phyloP scores from a whole-genome alignment of 139 green algal genomes.

The Coelastrella sp. region DNA sequence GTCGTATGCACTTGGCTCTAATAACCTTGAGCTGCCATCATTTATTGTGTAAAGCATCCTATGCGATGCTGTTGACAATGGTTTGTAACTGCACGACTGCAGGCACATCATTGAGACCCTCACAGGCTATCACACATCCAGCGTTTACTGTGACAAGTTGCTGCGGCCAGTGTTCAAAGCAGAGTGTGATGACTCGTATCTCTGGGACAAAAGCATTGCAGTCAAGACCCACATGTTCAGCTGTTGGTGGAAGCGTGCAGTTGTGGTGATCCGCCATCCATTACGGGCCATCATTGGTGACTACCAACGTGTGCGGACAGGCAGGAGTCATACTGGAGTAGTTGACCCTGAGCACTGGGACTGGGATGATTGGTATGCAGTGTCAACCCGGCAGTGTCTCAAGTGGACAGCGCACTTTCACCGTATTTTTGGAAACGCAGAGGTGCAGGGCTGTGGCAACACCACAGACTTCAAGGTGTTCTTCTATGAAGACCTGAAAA shows the following conservation, averaged over 20 bases:
- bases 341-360: constrained; percentile 5
- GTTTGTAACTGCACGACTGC: neutral
- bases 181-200: constrained; percentile 29
- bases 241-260: constrained; percentile 29
- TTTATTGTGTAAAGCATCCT: no score
- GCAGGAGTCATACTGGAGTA: constrained; percentile 22
- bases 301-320: constrained; percentile 16
- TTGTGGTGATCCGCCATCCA: constrained; percentile 21
- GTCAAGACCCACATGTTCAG: constrained; percentile 36
- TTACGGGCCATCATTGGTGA: constrained; percentile 30
- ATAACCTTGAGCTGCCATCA: no score
- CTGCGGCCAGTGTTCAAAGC: constrained; percentile 29
- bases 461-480: constrained; percentile 30
- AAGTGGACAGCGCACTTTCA: constrained; percentile 16
- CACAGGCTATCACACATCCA: constrained; percentile 30
- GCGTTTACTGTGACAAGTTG: constrained; percentile 19
- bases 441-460: constrained; percentile 1
- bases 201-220: constrained; percentile 34
- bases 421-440: constrained; percentile 1
- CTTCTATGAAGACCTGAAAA: constrained; percentile 34
- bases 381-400: constrained; percentile 24
- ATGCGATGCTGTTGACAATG: no score
- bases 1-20: no score
- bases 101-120: constrained; percentile 35
- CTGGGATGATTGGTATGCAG: constrained; percentile 17